Conservation (phyloP, 352 stramenopile genomes). For the Globisporangium paddicum region DNA sequence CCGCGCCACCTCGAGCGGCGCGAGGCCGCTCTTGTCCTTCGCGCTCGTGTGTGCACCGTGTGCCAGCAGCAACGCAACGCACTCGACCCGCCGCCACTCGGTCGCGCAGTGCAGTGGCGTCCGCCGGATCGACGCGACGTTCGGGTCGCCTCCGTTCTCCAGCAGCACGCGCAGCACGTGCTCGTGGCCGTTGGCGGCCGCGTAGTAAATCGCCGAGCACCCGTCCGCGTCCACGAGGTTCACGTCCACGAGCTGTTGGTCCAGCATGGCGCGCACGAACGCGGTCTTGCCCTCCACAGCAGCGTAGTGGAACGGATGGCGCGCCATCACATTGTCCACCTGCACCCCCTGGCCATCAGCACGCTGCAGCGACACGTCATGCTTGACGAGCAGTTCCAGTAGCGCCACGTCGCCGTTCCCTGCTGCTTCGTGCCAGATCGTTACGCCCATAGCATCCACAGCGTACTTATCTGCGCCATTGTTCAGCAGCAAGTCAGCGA, state of each 20-base stretch:
- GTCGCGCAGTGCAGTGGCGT: constrained; percentile 71
- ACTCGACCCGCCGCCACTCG: constrained; percentile 64
- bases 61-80: constrained; percentile 44
- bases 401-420: constrained; percentile 53
- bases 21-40: constrained; percentile 39
- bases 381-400: constrained; percentile 49
- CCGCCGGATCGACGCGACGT: constrained; percentile 53
- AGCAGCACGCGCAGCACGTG: constrained; percentile 53
- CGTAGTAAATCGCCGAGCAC: constrained; percentile 75
- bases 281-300: constrained; percentile 58
- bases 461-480: constrained; percentile 59
- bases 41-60: constrained; percentile 26
- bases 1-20: constrained; percentile 31
- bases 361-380: constrained; percentile 43
- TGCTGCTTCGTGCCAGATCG: constrained; percentile 74
- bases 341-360: constrained; percentile 24
- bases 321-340: constrained; percentile 75
- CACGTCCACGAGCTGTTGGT: constrained; percentile 52
- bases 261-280: constrained; percentile 54
- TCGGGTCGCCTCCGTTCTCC: constrained; percentile 37
- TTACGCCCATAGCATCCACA: constrained; percentile 76
- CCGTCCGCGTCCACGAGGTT: constrained; percentile 58
- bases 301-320: constrained; percentile 79
- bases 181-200: constrained; percentile 54
- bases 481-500: constrained; percentile 47